A percentile compares a stretch with the other conserved stretches of the same genome.
phyloP scores from a whole-genome alignment of 2,329 filamentous ascomycete genomes.

The Monosporascus sp. region DNA sequence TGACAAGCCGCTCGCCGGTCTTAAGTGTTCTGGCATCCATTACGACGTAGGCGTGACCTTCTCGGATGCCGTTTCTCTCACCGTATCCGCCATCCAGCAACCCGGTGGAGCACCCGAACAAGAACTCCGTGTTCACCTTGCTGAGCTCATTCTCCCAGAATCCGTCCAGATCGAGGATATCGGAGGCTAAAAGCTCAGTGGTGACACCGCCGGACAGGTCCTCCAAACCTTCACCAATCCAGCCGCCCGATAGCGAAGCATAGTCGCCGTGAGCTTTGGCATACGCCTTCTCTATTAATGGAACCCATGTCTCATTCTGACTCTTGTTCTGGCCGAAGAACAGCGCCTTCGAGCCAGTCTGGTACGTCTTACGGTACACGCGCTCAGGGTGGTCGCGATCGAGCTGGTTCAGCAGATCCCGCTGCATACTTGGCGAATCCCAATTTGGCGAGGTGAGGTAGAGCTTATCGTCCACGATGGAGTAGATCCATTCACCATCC shows the following conservation, averaged over 20 bases:
- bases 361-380: slow-evolving; percentile 65
- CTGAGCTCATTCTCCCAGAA: slow-evolving; percentile 81
- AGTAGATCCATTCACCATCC: slow-evolving; percentile 88
- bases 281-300: slow-evolving; percentile 75
- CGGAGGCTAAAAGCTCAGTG: slow-evolving; percentile 60
- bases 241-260: slow-evolving; percentile 63
- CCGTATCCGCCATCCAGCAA: slow-evolving; percentile 59
- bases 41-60: slow-evolving; percentile 56
- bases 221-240: slow-evolving; percentile 57
- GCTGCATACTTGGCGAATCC: slow-evolving; percentile 71
- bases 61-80: slow-evolving; percentile 51
- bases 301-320: slow-evolving; percentile 78
- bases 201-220: slow-evolving; percentile 66
- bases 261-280: slow-evolving; percentile 81
- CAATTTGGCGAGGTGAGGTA: slow-evolving; percentile 79
- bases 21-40: slow-evolving; percentile 51
- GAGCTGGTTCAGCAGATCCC: slow-evolving; percentile 68
- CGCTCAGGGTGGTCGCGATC: slow-evolving; percentile 68
- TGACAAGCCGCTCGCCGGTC: slow-evolving; percentile 49
- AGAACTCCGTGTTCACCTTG: slow-evolving; percentile 74
- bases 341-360: slow-evolving; percentile 69
- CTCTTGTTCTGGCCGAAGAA: slow-evolving; percentile 74
- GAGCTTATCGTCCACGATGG: slow-evolving; percentile 86
- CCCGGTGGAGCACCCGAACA: slow-evolving; percentile 66
- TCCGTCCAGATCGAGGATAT: slow-evolving; percentile 71